Conservation (phyloP, 2,329 filamentous ascomycete species). For the Neofusicoccum ribis region DNA sequence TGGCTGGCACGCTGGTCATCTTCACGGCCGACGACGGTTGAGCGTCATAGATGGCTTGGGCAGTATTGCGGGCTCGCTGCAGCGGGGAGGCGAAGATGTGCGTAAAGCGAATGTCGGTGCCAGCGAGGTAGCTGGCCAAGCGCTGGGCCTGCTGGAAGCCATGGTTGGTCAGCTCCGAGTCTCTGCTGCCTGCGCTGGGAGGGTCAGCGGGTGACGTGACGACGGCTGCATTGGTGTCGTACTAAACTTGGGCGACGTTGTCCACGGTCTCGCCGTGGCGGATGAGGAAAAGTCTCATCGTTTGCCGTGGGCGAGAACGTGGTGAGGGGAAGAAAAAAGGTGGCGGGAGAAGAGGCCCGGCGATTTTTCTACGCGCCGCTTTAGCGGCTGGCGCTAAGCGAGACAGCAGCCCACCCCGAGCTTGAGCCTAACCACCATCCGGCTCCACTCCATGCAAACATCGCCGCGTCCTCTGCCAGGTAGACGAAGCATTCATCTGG, state of each 20-base stretch:
- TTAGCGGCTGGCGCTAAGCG: not conserved
- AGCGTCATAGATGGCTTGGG: slow-evolving; percentile 62
- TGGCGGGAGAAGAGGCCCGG: not conserved
- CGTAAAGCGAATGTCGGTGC: slow-evolving; percentile 64
- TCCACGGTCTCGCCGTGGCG: slow-evolving; percentile 90
- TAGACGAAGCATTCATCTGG: too few species aligned
- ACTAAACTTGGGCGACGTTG: slow-evolving; percentile 79
- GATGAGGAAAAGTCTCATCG: slow-evolving; percentile 71
- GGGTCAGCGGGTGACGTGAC: slow-evolving; percentile 28
- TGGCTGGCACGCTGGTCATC: slow-evolving; percentile 23
- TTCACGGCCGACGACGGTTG: slow-evolving; percentile 39
- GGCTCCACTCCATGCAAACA: not conserved
- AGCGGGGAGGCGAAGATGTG: slow-evolving; percentile 78
- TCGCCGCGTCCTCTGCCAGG: too few species aligned
- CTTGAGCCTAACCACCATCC: not conserved
- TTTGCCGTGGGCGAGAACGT: slow-evolving; percentile 7
- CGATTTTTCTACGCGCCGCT: not conserved
- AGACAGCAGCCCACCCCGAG: not conserved
- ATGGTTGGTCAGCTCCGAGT: slow-evolving; percentile 79
- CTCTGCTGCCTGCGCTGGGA: slow-evolving; percentile 71
- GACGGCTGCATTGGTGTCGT: slow-evolving; percentile 26
- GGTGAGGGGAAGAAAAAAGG: not conserved
- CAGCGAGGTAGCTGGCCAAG: slow-evolving; percentile 67
- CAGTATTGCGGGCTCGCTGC: slow-evolving; percentile 71
- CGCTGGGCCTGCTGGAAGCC: slow-evolving; percentile 76